Evolutionary conservation across 2,329 filamentous ascomycete genomes (phyloP).

Genomic region (Stachybotrys echinatus): DNA sequence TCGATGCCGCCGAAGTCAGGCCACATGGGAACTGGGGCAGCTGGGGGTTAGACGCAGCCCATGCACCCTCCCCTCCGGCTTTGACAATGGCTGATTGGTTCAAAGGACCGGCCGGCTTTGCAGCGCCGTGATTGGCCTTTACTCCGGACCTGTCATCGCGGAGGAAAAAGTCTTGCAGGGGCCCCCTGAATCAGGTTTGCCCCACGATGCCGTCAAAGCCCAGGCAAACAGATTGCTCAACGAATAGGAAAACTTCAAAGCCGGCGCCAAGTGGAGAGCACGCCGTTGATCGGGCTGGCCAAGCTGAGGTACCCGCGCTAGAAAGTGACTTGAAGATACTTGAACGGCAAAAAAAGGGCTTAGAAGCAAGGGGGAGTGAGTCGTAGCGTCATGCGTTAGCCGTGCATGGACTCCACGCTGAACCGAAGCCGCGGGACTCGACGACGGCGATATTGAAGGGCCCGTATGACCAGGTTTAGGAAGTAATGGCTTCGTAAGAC

Average conservation of each 20-base stretch:
- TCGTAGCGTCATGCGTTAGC: background rate
- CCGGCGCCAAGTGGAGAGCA: background rate
- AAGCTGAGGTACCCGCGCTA: background rate
- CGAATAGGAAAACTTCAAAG: background rate
- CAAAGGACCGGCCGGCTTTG: background rate
- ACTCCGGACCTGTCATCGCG: background rate
- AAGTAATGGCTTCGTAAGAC: too few relatives aligned
- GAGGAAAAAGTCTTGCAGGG: background rate
- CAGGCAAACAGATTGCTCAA: background rate
- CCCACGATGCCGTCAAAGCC: background rate
- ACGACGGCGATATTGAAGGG: conserved; percentile 3
- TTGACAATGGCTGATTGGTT: background rate
- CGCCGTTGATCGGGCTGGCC: background rate
- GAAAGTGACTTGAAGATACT: background rate
- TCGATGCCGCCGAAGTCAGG: too few relatives aligned
- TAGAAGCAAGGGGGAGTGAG: background rate
- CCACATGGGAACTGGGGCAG: too few relatives aligned
- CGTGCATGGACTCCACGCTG: background rate
- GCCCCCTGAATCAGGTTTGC: background rate
- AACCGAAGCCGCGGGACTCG: background rate
- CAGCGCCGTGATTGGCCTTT: background rate
- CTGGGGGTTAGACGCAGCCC: too few relatives aligned
- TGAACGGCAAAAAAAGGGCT: background rate
- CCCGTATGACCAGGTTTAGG: background rate
- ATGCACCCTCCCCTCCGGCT: background rate